Evolutionary conservation across 805 yeast species (phyloP), one percentile per base, ranked within the genome.

Genomic region (Teunomyces stri): DNA sequence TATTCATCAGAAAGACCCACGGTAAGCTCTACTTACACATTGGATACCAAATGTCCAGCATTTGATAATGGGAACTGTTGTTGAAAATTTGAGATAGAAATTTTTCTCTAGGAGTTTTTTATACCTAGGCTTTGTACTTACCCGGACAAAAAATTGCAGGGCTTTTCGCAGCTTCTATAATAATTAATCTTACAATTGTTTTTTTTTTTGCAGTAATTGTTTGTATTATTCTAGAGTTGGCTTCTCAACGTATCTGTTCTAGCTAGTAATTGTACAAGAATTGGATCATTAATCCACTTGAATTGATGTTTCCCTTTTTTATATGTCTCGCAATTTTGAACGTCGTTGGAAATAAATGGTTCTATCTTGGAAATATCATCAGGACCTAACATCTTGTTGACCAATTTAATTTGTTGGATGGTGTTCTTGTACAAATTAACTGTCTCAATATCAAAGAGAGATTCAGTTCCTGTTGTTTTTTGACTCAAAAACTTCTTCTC

Each of bases 391-490:
- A 37, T 20, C 15, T 13, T n/a, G 15, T 37, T 21, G 2, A 37
- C 16, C 13, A 46, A 42, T 13, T 18, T 36, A 25, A 18, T 31
- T 2, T 42, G 40, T 5, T 37, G 29, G 6, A 75, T 59, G 11
- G 72, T 75, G 57, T 83, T 80, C 53, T 82, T 71, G 64, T 82
- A 87, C 34, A 85, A 75, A 53, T 89, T 88, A 46, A 75, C 79
- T 55, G 79, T 80, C 58, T 89, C 97, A 5, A 75, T 65, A 5
- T 81, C 81, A 62, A 89, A 89, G 35, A 89, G 60, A 2, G 72
- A 25, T 6, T 42, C 50, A 18, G 39, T 36, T n/a, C 15, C 22
- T 18, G 10, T 6, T 28, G 22, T 9, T 6, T 30, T 16, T 18
- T 12, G 20, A n/a, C 16, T 29, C 18, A 20, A 34, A 21, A 18